A percentile compares a stretch with the other conserved stretches of the same genome.
Conservation (phyloP, 2,329 filamentous ascomycete genomes). For the Hymenoscyphus linearis region DNA sequence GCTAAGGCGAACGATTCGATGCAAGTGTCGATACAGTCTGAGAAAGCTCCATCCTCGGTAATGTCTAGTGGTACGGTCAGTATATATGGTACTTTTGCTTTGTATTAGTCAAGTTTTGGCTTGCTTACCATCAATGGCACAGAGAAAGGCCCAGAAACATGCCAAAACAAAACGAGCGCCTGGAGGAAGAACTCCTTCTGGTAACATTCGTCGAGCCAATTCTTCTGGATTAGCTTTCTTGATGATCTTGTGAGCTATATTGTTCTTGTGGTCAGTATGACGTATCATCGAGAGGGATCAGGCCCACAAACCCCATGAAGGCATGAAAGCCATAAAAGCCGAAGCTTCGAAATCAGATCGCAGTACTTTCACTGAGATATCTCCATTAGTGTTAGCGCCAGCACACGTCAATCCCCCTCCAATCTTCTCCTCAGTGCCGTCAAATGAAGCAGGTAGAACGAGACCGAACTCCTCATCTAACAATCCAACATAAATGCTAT, state of each 20-base stretch:
- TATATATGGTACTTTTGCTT: background rate
- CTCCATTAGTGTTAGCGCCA: background rate
- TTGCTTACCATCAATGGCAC: constrained; percentile 5
- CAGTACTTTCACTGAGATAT: background rate
- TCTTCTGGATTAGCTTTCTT: constrained; percentile 6
- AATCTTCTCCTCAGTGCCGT: background rate
- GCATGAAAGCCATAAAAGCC: constrained; percentile 9
- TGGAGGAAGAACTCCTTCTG: background rate
- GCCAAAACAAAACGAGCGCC: constrained; percentile 7
- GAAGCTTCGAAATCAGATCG: constrained; percentile 7
- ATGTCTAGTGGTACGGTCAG: background rate
- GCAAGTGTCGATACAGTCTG: constrained; percentile 4
- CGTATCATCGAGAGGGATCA: background rate
- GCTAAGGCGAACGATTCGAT: background rate
- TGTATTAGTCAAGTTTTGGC: background rate
- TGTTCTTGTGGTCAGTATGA: background rate
- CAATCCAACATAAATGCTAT: constrained; percentile 1
- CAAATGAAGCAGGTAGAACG: background rate
- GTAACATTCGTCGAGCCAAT: constrained; percentile 1
- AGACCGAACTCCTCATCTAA: constrained; percentile 1
- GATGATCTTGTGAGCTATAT: constrained; percentile 2
- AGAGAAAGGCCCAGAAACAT: constrained; percentile 7
- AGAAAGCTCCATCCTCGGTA: constrained; percentile 4
- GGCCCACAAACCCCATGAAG: background rate
- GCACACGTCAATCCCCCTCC: background rate